A percentile compares a stretch with the other conserved stretches of the same genome.
phyloP scores from a whole-genome alignment of 345 rosid species.

The Psidium guajava region DNA sequence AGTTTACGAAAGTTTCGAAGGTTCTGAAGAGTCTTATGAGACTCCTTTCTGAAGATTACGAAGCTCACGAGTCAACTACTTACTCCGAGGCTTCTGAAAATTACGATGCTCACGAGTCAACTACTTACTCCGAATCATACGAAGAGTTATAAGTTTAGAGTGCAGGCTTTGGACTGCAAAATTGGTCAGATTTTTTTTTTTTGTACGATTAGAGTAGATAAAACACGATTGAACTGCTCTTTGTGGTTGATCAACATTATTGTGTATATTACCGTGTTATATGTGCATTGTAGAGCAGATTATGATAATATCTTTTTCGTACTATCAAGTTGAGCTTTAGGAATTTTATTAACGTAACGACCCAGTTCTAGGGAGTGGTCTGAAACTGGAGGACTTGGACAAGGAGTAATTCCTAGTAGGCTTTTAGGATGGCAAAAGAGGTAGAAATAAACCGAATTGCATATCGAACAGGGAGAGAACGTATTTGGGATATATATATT shows the following conservation, averaged over 20 bases:
- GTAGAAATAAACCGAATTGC: no score
- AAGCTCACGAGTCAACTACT: not conserved
- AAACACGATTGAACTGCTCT: not conserved
- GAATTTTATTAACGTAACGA: not conserved
- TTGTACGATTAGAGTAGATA: not conserved
- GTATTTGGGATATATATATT: no score
- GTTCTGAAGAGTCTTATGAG: conserved; percentile 1
- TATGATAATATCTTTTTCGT: not conserved
- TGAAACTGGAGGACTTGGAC: no score
- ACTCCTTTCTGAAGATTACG: not conserved
- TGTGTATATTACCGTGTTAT: not conserved
- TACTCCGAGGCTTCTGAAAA: not conserved
- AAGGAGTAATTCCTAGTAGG: no score
- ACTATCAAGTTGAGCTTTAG: not conserved
- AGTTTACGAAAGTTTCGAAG: not conserved
- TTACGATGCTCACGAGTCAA: not conserved
- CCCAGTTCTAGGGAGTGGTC: no score
- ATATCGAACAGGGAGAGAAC: no score
- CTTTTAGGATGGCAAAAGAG: no score
- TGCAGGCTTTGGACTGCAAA: not conserved
- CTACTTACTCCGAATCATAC: not conserved
- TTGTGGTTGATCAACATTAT: not conserved
- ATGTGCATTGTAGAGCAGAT: not conserved
- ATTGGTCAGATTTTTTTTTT: not conserved
- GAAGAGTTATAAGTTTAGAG: not conserved